These are phyloP conservation scores for Aspergillus ellipticus DNA, from an alignment of 495 filamentous ascomycete genomes.

Conservation along the genomic window DNA sequence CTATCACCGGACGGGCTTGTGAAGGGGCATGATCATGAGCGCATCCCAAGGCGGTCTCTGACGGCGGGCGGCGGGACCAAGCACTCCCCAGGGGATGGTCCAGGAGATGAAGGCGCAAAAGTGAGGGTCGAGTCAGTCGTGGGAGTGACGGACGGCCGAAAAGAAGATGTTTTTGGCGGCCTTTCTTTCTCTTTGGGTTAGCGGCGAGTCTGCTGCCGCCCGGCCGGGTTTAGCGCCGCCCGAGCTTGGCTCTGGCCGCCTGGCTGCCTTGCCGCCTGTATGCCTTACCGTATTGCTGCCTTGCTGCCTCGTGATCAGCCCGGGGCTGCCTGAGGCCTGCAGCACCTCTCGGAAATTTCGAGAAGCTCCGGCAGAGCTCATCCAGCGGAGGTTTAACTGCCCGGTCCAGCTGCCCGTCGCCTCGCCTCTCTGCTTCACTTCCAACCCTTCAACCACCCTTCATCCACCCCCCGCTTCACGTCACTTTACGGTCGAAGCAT, in stretches of 20 bases:
- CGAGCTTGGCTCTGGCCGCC: neutral
- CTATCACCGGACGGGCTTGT: slow-evolving; percentile 23
- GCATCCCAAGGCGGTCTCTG: slow-evolving; percentile 7
- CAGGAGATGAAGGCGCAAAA: neutral
- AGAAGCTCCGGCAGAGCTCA: slow-evolving; percentile 37
- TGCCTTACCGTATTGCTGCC: neutral
- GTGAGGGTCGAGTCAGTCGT: slow-evolving; percentile 1
- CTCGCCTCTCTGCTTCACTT: neutral
- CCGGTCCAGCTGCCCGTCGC: neutral
- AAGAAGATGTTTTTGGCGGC: slow-evolving; percentile 33
- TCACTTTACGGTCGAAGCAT: neutral
- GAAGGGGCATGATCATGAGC: slow-evolving; percentile 30
- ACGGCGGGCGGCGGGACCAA: neutral
- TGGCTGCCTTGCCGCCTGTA: neutral
- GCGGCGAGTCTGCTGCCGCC: slow-evolving; percentile 11
- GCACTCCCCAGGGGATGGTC: neutral
- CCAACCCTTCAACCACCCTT: neutral
- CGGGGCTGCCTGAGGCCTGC: slow-evolving; percentile 30
- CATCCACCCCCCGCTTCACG: slow-evolving; percentile 4
- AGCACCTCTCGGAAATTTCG: slow-evolving; percentile 43
- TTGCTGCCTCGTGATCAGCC: neutral
- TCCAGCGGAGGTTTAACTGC: slow-evolving; percentile 7
- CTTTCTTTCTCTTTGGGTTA: slow-evolving; percentile 29
- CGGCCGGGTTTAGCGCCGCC: slow-evolving; percentile 24
- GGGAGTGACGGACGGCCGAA: slow-evolving; percentile 15